These are phyloP conservation scores for Lipomyces yamanashiensis DNA, from an alignment of 805 yeast genomes.

Conservation along the genomic window DNA sequence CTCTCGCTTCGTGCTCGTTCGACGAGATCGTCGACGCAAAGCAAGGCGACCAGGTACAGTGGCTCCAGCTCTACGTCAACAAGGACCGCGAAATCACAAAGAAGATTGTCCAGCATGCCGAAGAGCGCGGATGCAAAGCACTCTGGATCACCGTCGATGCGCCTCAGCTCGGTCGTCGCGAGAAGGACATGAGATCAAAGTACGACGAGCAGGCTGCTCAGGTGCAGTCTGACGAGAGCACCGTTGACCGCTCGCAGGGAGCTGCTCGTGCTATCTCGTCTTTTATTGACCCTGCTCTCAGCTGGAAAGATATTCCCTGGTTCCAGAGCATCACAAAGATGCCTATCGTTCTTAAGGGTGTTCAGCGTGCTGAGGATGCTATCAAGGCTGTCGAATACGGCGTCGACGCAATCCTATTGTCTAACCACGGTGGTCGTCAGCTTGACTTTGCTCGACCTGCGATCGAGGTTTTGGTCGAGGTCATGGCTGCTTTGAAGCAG, in stretches of 20 bases:
- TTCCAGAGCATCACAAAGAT: constrained; percentile 60
- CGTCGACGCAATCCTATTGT: constrained; percentile 75
- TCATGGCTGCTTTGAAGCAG: constrained; percentile 53
- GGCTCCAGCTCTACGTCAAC: constrained; percentile 89
- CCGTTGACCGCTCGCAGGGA: constrained; percentile 72
- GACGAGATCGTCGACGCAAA: constrained; percentile 82
- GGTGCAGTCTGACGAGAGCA: constrained; percentile 50
- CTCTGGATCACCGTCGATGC: constrained; percentile 91
- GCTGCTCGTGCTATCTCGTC: constrained; percentile 87
- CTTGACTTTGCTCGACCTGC: constrained; percentile 82
- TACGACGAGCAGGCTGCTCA: constrained; percentile 54
- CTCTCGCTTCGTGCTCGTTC: constrained; percentile 84
- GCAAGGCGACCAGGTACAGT: constrained; percentile 69
- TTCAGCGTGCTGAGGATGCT: constrained; percentile 83
- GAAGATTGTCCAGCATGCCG: constrained; percentile 70
- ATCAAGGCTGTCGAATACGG: constrained; percentile 73
- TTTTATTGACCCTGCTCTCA: constrained; percentile 72
- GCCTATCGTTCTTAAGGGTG: constrained; percentile 79
- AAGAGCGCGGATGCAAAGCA: constrained; percentile 74
- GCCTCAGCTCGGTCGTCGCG: constrained; percentile 88
- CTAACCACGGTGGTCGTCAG: constrained; percentile 92
- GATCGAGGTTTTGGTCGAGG: constrained; percentile 69
- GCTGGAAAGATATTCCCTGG: constrained; percentile 68
- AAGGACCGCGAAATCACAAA: constrained; percentile 69
- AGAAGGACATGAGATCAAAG: constrained; percentile 78